Evolutionary conservation across 768 basidiomycete genomes (phyloP).

Genomic region (Rossbeevera mucosa): DNA sequence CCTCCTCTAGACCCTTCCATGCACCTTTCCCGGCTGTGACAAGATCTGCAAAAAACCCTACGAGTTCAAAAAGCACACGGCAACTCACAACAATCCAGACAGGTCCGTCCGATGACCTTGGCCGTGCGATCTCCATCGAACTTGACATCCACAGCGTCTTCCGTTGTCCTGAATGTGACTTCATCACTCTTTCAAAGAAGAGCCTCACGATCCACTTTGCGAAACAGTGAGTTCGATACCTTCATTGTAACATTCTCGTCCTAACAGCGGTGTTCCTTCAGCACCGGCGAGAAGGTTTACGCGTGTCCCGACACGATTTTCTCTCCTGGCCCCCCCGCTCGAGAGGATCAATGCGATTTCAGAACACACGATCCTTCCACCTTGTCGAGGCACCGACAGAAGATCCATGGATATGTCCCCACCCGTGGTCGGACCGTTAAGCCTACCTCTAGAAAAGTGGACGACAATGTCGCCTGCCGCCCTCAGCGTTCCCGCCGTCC

Average conservation of each 20-base stretch:
- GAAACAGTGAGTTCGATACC: conserved; percentile 16
- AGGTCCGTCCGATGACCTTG: neutral
- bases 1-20: conserved; percentile 10
- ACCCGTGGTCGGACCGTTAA: neutral
- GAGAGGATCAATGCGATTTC: conserved; percentile 14
- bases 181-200: conserved; percentile 19
- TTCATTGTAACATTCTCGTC: neutral
- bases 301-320: conserved; percentile 12
- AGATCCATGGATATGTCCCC: conserved; percentile 14
- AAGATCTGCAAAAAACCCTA: conserved; percentile 12
- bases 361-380: conserved; percentile 25
- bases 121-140: neutral
- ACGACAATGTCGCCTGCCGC: neutral
- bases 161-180: conserved; percentile 17
- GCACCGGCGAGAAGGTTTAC: conserved; percentile 19
- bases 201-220: conserved; percentile 17
- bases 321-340: neutral
- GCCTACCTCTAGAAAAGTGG: neutral
- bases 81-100: conserved; percentile 9
- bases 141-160: conserved; percentile 10
- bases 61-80: conserved; percentile 23
- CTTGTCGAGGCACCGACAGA: conserved; percentile 24
- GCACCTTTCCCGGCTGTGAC: conserved; percentile 11
- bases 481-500: neutral
- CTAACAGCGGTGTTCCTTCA: neutral